Evolutionary conservation across 805 yeast genomes (phyloP).

Genomic region (Scheffersomyces spartinae): DNA sequence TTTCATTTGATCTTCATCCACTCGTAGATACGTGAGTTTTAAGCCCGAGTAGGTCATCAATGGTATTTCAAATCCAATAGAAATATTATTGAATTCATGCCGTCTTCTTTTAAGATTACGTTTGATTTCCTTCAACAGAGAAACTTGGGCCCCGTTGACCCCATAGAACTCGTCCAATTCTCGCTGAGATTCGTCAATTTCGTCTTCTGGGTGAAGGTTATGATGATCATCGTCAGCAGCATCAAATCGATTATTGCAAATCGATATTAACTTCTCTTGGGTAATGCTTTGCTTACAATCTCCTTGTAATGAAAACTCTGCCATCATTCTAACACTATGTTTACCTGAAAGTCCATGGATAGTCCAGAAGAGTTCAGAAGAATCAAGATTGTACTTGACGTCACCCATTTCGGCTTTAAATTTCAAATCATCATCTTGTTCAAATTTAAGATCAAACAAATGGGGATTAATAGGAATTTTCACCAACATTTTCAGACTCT

Average conservation of each 20-base stretch:
- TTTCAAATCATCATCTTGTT: slow-evolving; percentile 9
- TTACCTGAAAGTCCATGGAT: slow-evolving; percentile 22
- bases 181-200: slow-evolving; percentile 6
- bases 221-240: slow-evolving; percentile 1
- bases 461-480: slow-evolving; percentile 24
- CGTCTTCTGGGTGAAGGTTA: slow-evolving; percentile 1
- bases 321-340: slow-evolving; percentile 26
- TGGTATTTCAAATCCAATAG: slow-evolving; percentile 22
- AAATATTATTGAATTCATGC: slow-evolving; percentile 12
- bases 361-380: slow-evolving; percentile 27
- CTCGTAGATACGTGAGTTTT: slow-evolving; percentile 53
- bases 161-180: slow-evolving; percentile 20
- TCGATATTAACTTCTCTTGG: neutral
- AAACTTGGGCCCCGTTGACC: slow-evolving; percentile 21
- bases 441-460: too few relatives aligned
- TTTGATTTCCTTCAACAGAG: slow-evolving; percentile 13
- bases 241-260: neutral
- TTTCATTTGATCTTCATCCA: slow-evolving; percentile 47
- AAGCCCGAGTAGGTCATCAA: slow-evolving; percentile 55
- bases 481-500: slow-evolving; percentile 18
- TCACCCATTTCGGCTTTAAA: slow-evolving; percentile 28
- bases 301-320: slow-evolving; percentile 16
- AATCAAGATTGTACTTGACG: slow-evolving; percentile 25
- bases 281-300: neutral
- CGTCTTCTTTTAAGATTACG: slow-evolving; percentile 2